These are phyloP conservation scores for Suhomyces bolitotheri DNA, from an alignment of 1,139 yeast genomes.

Conservation along the genomic window DNA sequence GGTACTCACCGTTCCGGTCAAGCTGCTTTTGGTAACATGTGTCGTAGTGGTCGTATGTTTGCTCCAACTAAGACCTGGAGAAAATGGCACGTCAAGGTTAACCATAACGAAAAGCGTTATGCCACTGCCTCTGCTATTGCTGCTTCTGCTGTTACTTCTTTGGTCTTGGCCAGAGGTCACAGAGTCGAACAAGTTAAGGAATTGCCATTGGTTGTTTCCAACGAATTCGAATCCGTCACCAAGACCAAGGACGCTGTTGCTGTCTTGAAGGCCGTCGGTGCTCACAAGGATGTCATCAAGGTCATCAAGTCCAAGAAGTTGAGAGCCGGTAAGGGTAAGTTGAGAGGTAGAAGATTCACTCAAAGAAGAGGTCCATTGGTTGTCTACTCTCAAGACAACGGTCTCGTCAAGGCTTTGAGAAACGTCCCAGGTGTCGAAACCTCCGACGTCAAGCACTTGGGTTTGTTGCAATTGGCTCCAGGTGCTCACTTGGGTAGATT, in stretches of 20 bases:
- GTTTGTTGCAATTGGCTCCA: slow-evolving; percentile 98
- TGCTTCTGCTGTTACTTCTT: slow-evolving; percentile 97
- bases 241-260: slow-evolving; percentile 99
- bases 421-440: slow-evolving; percentile 99
- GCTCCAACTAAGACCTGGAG: slow-evolving; percentile 99
- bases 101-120: slow-evolving; percentile 99
- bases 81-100: slow-evolving; percentile 99
- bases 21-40: slow-evolving; percentile 99
- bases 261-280: slow-evolving; percentile 97
- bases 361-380: slow-evolving; percentile 99
- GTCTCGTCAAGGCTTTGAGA: slow-evolving; percentile 98
- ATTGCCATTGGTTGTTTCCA: slow-evolving; percentile 96
- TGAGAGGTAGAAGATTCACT: slow-evolving; percentile 99
- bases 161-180: slow-evolving; percentile 99
- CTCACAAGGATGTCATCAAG: slow-evolving; percentile 97
- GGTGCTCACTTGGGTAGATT: slow-evolving; percentile 99
- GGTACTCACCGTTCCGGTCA: slow-evolving; percentile 99
- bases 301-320: slow-evolving; percentile 97
- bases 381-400: slow-evolving; percentile 97
- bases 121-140: slow-evolving; percentile 99
- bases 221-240: slow-evolving; percentile 87
- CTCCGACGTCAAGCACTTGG: slow-evolving; percentile 87
- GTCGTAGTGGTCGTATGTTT: slow-evolving; percentile 99
- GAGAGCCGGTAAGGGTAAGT: slow-evolving; percentile 99
- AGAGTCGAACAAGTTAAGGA: slow-evolving; percentile 97